Percentiles rank a stretch among this genome's conserved stretches.
phyloP scores from a whole-genome alignment of 805 yeast species.

The Schizosaccharomyces japonicus region DNA sequence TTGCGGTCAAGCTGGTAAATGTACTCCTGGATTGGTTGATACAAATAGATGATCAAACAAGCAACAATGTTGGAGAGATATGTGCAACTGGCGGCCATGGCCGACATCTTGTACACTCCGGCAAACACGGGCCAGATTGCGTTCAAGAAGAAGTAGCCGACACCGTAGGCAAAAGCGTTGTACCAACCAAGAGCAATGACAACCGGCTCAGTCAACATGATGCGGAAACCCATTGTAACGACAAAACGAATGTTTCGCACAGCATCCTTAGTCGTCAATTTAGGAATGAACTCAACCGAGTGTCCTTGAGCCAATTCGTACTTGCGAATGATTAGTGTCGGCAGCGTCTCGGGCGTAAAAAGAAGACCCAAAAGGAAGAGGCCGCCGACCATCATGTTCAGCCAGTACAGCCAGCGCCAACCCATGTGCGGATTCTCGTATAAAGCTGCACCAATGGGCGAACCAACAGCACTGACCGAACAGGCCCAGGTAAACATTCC shows the following conservation, averaged over 20 bases:
- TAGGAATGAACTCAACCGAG: not conserved
- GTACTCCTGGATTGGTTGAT: constrained; percentile 15
- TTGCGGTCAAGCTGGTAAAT: not conserved
- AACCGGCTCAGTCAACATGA: constrained; percentile 19
- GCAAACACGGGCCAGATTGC: constrained; percentile 53
- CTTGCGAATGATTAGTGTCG: not conserved
- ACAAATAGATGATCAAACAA: constrained; percentile 29
- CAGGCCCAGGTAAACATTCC: constrained; percentile 26
- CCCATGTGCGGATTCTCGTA: constrained; percentile 28
- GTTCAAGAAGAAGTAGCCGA: constrained; percentile 36
- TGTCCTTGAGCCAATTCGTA: not conserved
- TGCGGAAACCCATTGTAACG: constrained; percentile 12
- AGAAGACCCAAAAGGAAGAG: constrained; percentile 17
- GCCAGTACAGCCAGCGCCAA: constrained; percentile 62
- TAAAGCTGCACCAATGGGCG: constrained; percentile 32
- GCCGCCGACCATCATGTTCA: constrained; percentile 38
- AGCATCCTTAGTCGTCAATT: not conserved
- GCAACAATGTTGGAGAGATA: constrained; percentile 61
- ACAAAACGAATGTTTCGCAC: not conserved
- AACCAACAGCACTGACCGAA: constrained; percentile 23
- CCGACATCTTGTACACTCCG: constrained; percentile 30
- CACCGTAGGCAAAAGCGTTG: constrained; percentile 20
- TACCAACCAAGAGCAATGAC: constrained; percentile 16
- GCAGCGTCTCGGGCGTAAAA: constrained; percentile 1
- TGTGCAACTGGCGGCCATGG: constrained; percentile 44